These are phyloP conservation scores for Opeltia flavorubescens DNA, from an alignment of 495 filamentous ascomycete genomes.

Conservation along the genomic window DNA sequence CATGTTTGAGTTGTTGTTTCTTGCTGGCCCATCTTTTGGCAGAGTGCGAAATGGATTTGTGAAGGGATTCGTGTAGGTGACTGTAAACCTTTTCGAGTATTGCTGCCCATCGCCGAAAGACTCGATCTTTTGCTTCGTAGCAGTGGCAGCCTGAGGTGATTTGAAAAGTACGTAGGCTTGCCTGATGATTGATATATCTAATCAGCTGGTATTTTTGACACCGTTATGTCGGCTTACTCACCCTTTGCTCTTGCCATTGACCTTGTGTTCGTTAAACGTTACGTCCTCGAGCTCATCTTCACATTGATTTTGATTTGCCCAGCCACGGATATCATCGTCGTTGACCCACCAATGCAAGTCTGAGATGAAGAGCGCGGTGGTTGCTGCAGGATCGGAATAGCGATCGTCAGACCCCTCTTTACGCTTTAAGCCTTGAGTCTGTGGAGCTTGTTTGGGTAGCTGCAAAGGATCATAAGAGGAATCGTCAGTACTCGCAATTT, in stretches of 20 bases:
- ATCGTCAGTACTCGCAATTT: conserved; percentile 35
- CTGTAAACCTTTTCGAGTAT: conserved; percentile 50
- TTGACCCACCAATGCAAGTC: conserved; percentile 95
- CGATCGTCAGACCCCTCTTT: conserved; percentile 64
- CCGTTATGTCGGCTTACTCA: conserved; percentile 30
- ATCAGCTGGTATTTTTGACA: conserved; percentile 6
- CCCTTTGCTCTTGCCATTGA: conserved; percentile 98
- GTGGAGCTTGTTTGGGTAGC: conserved; percentile 34
- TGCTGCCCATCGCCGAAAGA: conserved; percentile 37
- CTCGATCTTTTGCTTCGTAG: conserved; percentile 73
- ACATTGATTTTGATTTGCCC: conserved; percentile 58
- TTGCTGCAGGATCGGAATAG: conserved; percentile 67
- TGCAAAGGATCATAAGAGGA: conserved; percentile 24
- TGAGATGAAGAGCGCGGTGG: conserved; percentile 66
- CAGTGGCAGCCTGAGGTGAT: conserved; percentile 71
- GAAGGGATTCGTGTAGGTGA: conserved; percentile 61
- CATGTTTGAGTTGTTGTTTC: conserved; percentile 44
- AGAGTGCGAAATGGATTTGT: conserved; percentile 82
- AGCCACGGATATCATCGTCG: conserved; percentile 86
- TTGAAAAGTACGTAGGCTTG: conserved; percentile 85
- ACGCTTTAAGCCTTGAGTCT: conserved; percentile 56
- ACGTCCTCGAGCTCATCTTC: conserved; percentile 84
- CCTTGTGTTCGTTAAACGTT: conserved; percentile 94
- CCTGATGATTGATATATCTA: conserved; percentile 29
- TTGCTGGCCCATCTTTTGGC: conserved; percentile 76